Evolutionary conservation across 208 protist species (phyloP), one percentile per base, ranked within the genome.

Genomic region (Crithidia expoeki): DNA sequence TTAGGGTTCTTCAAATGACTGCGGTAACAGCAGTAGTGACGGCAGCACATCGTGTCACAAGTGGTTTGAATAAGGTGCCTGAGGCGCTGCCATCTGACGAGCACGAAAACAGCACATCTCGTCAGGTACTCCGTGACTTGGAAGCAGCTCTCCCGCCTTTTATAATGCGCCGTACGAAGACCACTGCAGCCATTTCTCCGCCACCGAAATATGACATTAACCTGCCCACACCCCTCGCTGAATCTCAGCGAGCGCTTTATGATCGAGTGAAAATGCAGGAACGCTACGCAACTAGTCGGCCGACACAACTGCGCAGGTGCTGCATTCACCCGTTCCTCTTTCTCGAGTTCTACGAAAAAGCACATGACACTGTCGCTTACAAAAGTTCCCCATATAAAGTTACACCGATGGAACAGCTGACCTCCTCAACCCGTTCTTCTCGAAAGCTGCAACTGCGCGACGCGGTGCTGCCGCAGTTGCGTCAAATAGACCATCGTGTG

Each of bases 371-470:
- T 23, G 23, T 52, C 11, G 21, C 38, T n/a, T 7, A 11, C 19
- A 6, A 10, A 10, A 49, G 36, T 0, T 27, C 17, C 1, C 19
- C 69, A 12, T 17, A 19, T 7, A 4, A 21, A 27, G 40, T 4
- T 3, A 32, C 61, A 1, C 21, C 46, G 30, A 12, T 9, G 53
- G 30, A 60, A 27, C 38, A 21, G 23, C 55, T 69, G 67, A 1
- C 81, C 21, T 28, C 12, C 0, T 36, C 97, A 9, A 68, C 97
- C 1, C 46, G 51, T 11, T 53, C 50, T 27, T 86, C 68, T 17
- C 90, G 91, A 7, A 99, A 98, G 81, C 64, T 98, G 47, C 68
- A 96, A 11, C 58, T 98, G 7, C 70, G 99, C 1, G 92, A 98
- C 73, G 96, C 95, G 52, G 72, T 99, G 11, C 84, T 99, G 9